These are phyloP conservation scores for Salvia hispanica DNA, from an alignment of 257 asterid genomes.

Conservation along the genomic window DNA sequence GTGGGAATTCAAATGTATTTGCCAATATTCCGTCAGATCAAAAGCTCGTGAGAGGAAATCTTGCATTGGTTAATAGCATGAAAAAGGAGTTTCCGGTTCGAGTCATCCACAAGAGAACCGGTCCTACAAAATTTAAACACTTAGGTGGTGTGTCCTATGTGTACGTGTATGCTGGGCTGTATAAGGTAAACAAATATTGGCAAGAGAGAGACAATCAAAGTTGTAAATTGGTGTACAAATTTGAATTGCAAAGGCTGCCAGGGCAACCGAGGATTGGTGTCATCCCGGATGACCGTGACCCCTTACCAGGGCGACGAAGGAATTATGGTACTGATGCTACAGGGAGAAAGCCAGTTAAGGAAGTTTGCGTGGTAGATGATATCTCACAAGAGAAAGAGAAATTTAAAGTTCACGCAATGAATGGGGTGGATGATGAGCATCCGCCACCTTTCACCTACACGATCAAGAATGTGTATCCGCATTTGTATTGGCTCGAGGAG, in stretches of 20 bases:
- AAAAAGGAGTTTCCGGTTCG: constrained; percentile 54
- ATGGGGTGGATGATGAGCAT: constrained; percentile 46
- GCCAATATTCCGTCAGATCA: constrained; percentile 53
- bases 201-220: constrained; percentile 43
- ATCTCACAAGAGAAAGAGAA: constrained; percentile 62
- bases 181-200: constrained; percentile 47
- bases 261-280: constrained; percentile 47
- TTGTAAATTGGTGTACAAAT: constrained; percentile 60
- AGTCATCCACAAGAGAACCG: constrained; percentile 55
- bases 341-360: constrained; percentile 5
- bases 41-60: constrained; percentile 68
- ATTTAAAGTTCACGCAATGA: constrained; percentile 57
- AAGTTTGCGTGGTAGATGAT: constrained; percentile 40
- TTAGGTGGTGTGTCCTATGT: constrained; percentile 16
- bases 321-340: not conserved
- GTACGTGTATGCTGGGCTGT: constrained; percentile 71
- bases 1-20: constrained; percentile 45
- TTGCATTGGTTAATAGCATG: constrained; percentile 62
- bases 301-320: constrained; percentile 41
- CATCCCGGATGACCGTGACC: not conserved
- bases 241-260: constrained; percentile 53
- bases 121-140: constrained; percentile 20
- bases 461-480: constrained; percentile 49
- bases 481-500: constrained; percentile 33
- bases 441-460: constrained; percentile 57